Percentiles rank a stretch among this genome's conserved stretches.
phyloP scores from a whole-genome alignment of 495 filamentous ascomycete genomes.

The Penicillium cosmopolitanum region DNA sequence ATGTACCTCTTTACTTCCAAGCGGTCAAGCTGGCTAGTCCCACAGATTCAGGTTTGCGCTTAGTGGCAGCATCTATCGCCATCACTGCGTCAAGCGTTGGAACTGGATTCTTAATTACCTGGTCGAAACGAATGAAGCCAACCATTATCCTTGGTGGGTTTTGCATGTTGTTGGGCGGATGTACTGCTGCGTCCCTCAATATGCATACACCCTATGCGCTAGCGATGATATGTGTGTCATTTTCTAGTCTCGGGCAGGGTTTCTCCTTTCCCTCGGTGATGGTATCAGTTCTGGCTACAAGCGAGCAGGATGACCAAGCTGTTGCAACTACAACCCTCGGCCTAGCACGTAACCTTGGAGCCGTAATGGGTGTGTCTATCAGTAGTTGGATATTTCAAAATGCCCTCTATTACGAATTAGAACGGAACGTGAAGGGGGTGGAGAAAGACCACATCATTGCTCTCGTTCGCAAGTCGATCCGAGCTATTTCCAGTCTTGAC shows the following conservation, averaged over 20 bases:
- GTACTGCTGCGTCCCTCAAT: slow-evolving; percentile 53
- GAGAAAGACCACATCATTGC: slow-evolving; percentile 55
- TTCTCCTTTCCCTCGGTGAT: slow-evolving; percentile 66
- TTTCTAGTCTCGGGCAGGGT: slow-evolving; percentile 64
- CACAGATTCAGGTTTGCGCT: slow-evolving; percentile 70
- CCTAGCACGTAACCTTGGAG: slow-evolving; percentile 68
- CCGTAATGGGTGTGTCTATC: slow-evolving; percentile 70
- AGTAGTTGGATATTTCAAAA: slow-evolving; percentile 80
- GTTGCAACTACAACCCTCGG: slow-evolving; percentile 73
- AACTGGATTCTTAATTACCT: slow-evolving; percentile 73
- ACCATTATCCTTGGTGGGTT: slow-evolving; percentile 61
- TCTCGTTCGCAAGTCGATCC: slow-evolving; percentile 58
- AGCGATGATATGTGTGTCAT: slow-evolving; percentile 66
- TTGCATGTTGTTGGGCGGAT: slow-evolving; percentile 57
- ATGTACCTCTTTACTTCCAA: slow-evolving; percentile 80
- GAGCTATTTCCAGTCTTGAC: slow-evolving; percentile 51
- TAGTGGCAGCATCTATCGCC: slow-evolving; percentile 63
- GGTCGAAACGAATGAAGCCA: slow-evolving; percentile 64
- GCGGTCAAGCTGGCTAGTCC: slow-evolving; percentile 73
- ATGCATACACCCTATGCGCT: slow-evolving; percentile 57
- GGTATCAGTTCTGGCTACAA: slow-evolving; percentile 69
- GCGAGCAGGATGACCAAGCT: slow-evolving; percentile 70
- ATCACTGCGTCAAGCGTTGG: slow-evolving; percentile 62
- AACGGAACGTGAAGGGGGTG: slow-evolving; percentile 56
- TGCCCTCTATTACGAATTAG: slow-evolving; percentile 60